A percentile compares a stretch with the other conserved stretches of the same genome.
These are phyloP conservation scores for Salix viminalis DNA, from an alignment of 345 rosid species.

Conservation along the genomic window DNA sequence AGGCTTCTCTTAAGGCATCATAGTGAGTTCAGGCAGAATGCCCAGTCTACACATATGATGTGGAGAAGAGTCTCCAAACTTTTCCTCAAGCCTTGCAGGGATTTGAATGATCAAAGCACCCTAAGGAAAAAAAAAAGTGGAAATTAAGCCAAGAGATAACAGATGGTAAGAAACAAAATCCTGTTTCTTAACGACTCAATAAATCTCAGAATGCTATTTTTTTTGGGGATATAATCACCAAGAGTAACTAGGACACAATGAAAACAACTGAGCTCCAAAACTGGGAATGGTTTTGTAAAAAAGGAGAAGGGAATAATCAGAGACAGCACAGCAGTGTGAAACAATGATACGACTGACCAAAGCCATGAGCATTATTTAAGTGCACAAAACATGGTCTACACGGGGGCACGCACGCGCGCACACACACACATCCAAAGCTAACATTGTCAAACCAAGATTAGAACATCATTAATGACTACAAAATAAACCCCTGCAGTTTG, in stretches of 20 bases:
- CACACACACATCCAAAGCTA: background rate
- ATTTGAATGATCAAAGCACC: background rate
- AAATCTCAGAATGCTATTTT: background rate
- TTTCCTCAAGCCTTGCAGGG: background rate
- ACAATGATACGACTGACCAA: background rate
- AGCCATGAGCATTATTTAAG: background rate
- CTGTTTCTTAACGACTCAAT: background rate
- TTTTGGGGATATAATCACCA: background rate
- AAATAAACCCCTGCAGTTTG: background rate
- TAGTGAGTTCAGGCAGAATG: background rate
- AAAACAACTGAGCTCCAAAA: background rate
- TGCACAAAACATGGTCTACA: background rate
- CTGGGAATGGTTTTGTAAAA: background rate
- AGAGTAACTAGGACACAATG: background rate
- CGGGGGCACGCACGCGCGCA: rapidly evolving
- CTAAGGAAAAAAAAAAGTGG: background rate
- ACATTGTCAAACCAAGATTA: background rate
- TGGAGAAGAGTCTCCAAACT: background rate
- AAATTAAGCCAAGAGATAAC: background rate
- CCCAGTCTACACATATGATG: background rate
- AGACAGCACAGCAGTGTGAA: background rate
- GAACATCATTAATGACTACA: background rate
- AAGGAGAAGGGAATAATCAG: background rate
- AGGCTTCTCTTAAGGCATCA: background rate
- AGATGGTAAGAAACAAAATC: background rate